Evolutionary conservation across 805 yeast species (phyloP), one percentile per base, ranked within the genome.

Genomic region (Gaillardinia entomophila): DNA sequence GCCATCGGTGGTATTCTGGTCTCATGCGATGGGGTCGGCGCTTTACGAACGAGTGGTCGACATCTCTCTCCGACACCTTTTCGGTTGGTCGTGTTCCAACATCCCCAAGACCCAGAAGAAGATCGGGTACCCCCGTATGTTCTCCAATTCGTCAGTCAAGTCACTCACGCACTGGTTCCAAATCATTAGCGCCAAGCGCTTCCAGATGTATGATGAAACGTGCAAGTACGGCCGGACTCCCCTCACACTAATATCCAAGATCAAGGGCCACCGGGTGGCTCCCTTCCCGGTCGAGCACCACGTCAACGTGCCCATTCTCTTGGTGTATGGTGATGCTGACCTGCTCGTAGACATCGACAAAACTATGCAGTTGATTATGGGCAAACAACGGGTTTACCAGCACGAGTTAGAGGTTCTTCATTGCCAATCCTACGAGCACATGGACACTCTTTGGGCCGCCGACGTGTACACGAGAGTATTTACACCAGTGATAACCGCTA

Each of bases 201-300:
- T 56, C 40, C 62, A 56, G 36, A 56, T 56, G 62, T 56, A 45
- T 35, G 49, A 55, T 35, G 60, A 56, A 40, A 54, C 60, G 2
- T 42, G 52, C 23, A 34, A 35, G 7, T 37, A 41, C 17, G 60
- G 62, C 3, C 26, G 42, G 12, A 45, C 57, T 5, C 38, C 37
- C n/a, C 41, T 55, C 28, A 39, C 53, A 3, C 41, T 42, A 1
- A 26, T 46, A 20, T 45, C 49, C 7, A 31, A 31, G 3, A 17
- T 30, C 14, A 45, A 45, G 15, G 36, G 42, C 11, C 44, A 48
- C 25, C 30, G 43, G 28, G 53, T 44, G 4, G 50, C 53, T 1
- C 62, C 61, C 12, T 56, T 54, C 27, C 61, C 60, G 1, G 38
- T 57, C 4, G 43, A 53, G 1, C 56, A 53, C 31, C 59, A 54